Evolutionary conservation across 2,329 filamentous ascomycete species (phyloP).

Genomic region (Talaromyces albobiverticillius): DNA sequence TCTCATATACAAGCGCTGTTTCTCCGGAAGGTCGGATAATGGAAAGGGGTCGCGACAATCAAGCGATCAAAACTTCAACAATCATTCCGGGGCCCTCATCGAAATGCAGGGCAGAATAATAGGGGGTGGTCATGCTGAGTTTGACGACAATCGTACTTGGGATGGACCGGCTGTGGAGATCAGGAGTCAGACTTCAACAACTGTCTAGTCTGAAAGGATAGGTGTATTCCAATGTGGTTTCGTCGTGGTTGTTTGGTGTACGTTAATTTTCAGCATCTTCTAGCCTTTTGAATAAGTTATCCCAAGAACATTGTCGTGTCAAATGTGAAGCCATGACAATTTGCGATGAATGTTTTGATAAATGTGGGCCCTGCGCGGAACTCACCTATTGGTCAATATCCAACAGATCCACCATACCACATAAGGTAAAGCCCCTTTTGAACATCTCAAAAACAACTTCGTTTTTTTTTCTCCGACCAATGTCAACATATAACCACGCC

Average conservation of each 20-base stretch:
- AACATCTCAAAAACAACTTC: background rate
- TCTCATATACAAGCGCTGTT: background rate
- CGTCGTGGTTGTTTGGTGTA: too few species aligned
- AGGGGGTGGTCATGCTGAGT: background rate
- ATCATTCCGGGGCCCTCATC: background rate
- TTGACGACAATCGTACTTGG: constrained; percentile 3
- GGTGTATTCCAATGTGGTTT: too few species aligned
- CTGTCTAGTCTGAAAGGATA: background rate
- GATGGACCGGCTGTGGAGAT: constrained; percentile 2
- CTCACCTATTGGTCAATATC: background rate
- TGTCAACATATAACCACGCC: background rate
- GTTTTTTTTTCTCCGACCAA: background rate
- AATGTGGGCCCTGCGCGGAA: too few species aligned
- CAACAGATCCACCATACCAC: background rate
- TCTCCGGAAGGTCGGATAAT: background rate
- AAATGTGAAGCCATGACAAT: too few species aligned
- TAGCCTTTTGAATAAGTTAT: too few species aligned
- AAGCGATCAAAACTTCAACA: too few species aligned
- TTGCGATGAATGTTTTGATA: too few species aligned
- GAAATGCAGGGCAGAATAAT: background rate
- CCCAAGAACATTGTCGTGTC: too few species aligned
- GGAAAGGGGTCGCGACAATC: too few species aligned
- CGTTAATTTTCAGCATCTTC: too few species aligned
- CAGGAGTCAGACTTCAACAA: constrained; percentile 1
- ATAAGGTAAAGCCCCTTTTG: too few species aligned